Conservation (phyloP, 495 filamentous ascomycete species). For the Lasiosphaeria ovina region DNA sequence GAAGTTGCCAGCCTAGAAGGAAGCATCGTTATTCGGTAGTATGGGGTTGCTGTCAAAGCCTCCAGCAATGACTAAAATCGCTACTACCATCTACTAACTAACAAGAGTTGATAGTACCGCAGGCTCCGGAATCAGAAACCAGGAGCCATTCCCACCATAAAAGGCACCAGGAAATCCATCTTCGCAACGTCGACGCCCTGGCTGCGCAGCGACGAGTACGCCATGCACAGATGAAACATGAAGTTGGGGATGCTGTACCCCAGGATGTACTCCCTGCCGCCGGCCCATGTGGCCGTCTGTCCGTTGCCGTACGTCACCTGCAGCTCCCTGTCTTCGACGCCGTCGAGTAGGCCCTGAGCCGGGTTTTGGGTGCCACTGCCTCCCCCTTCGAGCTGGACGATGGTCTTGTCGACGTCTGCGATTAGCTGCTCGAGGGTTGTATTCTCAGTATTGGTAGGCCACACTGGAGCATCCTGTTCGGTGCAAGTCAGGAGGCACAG, state of each 20-base stretch:
- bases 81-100: background rate
- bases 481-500: background rate
- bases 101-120: background rate
- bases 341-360: background rate
- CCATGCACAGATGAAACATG: conserved; percentile 13
- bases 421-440: conserved; percentile 6
- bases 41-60: background rate
- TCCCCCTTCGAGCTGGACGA: background rate
- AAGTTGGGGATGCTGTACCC: conserved; percentile 8
- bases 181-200: conserved; percentile 12
- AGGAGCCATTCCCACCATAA: conserved; percentile 5
- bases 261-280: conserved; percentile 6
- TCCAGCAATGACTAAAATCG: background rate
- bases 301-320: conserved; percentile 6
- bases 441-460: background rate
- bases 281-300: conserved; percentile 5
- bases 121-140: background rate
- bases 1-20: background rate
- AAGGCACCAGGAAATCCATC: conserved; percentile 11
- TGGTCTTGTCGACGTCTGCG: conserved; percentile 2
- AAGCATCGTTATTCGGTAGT: background rate
- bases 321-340: conserved; percentile 2
- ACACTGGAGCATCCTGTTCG: background rate
- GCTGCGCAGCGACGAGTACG: conserved; percentile 6
- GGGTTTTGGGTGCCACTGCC: background rate